Conservation (phyloP, 23 red algal species). For the Gracilaria vermiculophylla region DNA sequence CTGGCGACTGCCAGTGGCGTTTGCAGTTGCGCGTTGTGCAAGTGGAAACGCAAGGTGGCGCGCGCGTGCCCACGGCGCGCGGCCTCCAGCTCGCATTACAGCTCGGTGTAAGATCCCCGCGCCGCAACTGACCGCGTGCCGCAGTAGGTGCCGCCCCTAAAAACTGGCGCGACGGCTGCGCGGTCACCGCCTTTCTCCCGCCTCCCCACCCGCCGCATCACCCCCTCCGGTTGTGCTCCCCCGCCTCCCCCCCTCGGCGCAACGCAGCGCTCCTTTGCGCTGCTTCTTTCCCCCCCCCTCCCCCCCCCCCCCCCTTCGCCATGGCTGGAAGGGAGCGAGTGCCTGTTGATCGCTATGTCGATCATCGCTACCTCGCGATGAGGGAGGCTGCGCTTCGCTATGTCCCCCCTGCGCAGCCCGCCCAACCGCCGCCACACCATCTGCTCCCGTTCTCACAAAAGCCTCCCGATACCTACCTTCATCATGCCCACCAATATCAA, state of each 20-base stretch:
- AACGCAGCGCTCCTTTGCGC: background rate
- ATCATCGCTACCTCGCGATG: background rate
- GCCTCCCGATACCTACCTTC: background rate
- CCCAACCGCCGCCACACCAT: background rate
- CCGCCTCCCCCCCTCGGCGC: background rate
- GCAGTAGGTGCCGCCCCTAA: background rate
- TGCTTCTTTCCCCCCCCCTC: background rate
- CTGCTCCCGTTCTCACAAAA: background rate
- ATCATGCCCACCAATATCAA: background rate
- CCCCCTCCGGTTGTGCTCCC: background rate
- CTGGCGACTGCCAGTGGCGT: background rate
- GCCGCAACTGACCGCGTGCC: background rate
- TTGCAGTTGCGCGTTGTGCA: background rate
- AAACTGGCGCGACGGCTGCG: background rate
- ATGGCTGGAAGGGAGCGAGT: background rate
- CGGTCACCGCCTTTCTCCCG: background rate
- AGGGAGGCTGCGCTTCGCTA: background rate
- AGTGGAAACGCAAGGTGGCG: background rate
- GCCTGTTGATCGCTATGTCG: conserved; percentile 8
- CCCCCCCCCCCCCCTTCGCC: background rate
- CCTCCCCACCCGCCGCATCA: background rate
- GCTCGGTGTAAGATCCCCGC: background rate
- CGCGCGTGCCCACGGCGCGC: background rate
- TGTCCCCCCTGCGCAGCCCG: background rate
- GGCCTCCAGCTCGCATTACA: background rate